A percentile compares a stretch with the other conserved stretches of the same genome.
Conservation (phyloP, 306 rosid species). For the Glycine soja region DNA sequence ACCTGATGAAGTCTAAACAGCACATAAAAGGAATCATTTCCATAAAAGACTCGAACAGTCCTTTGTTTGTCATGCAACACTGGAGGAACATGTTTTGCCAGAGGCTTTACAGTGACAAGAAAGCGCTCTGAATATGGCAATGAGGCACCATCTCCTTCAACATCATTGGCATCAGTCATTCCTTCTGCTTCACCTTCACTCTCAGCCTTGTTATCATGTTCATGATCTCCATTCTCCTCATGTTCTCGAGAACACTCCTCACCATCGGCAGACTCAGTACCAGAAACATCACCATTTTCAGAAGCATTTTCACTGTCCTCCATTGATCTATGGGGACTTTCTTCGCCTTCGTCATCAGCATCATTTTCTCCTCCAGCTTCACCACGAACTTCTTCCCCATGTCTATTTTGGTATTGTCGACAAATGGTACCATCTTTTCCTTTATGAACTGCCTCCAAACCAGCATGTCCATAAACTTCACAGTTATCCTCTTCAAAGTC, state of each 20-base stretch:
- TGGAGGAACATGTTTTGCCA: constrained; percentile 75
- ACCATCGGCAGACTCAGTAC: constrained; percentile 91
- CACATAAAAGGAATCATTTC: constrained; percentile 94
- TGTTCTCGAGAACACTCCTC: constrained; percentile 94
- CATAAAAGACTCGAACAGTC: constrained; percentile 77
- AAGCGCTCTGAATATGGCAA: constrained; percentile 82
- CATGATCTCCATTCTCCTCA: constrained; percentile 80
- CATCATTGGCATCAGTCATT: constrained; percentile 91
- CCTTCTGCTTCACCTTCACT: constrained; percentile 99
- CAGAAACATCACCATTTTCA: constrained; percentile 89
- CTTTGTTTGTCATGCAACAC: constrained; percentile 65
- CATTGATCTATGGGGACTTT: constrained; percentile 88
- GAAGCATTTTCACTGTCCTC: constrained; percentile 95
- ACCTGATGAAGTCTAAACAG: constrained; percentile 97
- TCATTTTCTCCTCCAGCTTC: constrained; percentile 83
- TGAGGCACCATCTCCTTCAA: constrained; percentile 83
- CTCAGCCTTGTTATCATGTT: constrained; percentile 84
- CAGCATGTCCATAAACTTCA: constrained; percentile 71
- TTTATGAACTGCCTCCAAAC: constrained; percentile 60
- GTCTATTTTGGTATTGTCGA: constrained; percentile 67
- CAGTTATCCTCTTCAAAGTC: constrained; percentile 96
- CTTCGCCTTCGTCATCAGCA: constrained; percentile 87
- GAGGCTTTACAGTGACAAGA: constrained; percentile 86
- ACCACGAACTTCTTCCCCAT: constrained; percentile 69
- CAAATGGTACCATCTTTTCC: constrained; percentile 59